Evolutionary conservation across 164 flowering plant species (phyloP).

Genomic region (Saururus chinensis): DNA sequence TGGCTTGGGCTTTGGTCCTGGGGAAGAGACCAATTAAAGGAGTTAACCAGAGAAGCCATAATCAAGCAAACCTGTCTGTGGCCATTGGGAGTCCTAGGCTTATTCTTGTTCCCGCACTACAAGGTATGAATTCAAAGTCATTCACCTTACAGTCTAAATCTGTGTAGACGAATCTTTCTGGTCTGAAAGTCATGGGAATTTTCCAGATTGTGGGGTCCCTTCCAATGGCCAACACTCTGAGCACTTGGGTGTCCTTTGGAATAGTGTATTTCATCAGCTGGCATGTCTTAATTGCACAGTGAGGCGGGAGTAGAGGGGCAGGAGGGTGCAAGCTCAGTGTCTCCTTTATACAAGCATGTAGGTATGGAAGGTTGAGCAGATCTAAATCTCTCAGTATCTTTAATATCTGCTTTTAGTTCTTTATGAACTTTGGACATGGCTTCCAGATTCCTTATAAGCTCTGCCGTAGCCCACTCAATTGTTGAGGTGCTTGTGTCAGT

Average conservation of each 20-base stretch:
- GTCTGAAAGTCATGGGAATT: constrained; percentile 11
- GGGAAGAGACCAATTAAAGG: constrained; percentile 10
- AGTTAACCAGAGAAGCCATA: constrained; percentile 6
- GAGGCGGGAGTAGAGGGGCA: constrained; percentile 15
- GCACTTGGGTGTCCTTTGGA: constrained; percentile 14
- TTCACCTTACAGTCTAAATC: neutral
- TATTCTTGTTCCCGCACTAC: neutral
- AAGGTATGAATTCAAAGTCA: neutral
- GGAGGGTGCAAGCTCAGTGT: constrained; percentile 17
- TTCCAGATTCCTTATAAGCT: neutral
- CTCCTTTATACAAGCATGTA: constrained; percentile 17
- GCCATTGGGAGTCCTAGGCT: neutral
- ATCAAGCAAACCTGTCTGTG: neutral
- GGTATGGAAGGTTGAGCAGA: neutral
- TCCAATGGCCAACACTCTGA: constrained; percentile 17
- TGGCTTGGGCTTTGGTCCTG: constrained; percentile 4
- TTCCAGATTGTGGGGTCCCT: constrained; percentile 17
- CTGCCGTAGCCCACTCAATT: neutral
- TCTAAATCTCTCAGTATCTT: neutral
- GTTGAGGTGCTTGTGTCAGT: neutral
- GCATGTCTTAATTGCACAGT: constrained; percentile 8
- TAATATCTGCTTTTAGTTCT: neutral
- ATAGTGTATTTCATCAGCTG: constrained; percentile 13
- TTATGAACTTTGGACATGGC: neutral
- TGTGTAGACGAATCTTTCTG: constrained; percentile 12